Evolutionary conservation across 441 rosid genomes (phyloP).

Genomic region (Lepidium campestre): DNA sequence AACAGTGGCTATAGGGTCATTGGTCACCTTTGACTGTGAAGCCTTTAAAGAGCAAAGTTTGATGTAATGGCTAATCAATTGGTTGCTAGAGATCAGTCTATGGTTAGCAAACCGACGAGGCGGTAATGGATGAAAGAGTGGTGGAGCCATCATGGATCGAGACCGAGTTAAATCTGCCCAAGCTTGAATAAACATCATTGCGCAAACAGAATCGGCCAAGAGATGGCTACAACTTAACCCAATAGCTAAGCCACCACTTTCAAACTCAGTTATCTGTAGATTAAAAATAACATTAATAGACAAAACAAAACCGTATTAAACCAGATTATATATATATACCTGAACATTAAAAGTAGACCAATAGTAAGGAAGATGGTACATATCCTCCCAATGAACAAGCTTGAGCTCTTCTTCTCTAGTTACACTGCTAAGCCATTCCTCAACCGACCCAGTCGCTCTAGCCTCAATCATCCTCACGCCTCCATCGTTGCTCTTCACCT

Average conservation of each 20-base stretch:
- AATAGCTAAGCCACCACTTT: constrained; percentile 63
- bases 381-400: constrained; percentile 71
- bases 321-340: constrained; percentile 29
- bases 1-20: constrained; percentile 26
- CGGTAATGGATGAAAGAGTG: constrained; percentile 42
- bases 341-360: constrained; percentile 78
- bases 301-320: neutral
- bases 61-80: constrained; percentile 38
- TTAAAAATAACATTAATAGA: neutral
- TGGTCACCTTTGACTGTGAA: neutral
- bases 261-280: constrained; percentile 68
- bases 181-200: constrained; percentile 48
- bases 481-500: constrained; percentile 62
- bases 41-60: constrained; percentile 19
- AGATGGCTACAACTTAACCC: constrained; percentile 71
- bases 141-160: constrained; percentile 38
- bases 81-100: constrained; percentile 8
- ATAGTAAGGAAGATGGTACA: constrained; percentile 42
- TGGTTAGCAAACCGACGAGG: constrained; percentile 20
- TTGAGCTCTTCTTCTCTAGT: constrained; percentile 50
- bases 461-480: constrained; percentile 71
- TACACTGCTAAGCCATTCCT: constrained; percentile 49
- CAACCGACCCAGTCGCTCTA: constrained; percentile 41
- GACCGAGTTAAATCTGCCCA: constrained; percentile 60
- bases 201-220: constrained; percentile 51